phyloP scores from a whole-genome alignment of 2,329 filamentous ascomycete species.

The Fusarium sp. region DNA sequence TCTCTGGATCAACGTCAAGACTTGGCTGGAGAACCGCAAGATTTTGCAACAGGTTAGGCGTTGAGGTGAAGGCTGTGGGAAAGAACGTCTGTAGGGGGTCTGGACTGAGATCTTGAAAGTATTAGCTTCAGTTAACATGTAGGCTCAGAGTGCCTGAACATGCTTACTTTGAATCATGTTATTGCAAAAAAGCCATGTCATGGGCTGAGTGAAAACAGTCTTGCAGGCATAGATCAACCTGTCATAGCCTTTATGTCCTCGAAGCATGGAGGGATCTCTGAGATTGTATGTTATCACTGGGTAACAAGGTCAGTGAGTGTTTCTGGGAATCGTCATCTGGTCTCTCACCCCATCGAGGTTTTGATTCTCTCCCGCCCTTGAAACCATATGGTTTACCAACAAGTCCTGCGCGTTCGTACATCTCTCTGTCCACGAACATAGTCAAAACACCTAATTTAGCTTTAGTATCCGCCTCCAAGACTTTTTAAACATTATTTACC shows the following conservation, averaged over 20 bases:
- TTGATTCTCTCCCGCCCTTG: slow-evolving; percentile 68
- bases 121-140: slow-evolving; percentile 35
- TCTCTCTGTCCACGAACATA: slow-evolving; percentile 82
- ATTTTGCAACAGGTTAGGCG: slow-evolving; percentile 29
- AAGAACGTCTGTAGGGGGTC: slow-evolving; percentile 61
- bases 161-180: slow-evolving; percentile 50
- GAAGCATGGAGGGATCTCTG: slow-evolving; percentile 78
- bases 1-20: slow-evolving; percentile 40
- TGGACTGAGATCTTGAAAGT: slow-evolving; percentile 56
- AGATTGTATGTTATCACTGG: slow-evolving; percentile 83
- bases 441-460: slow-evolving; percentile 69
- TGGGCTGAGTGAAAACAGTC: slow-evolving; percentile 75
- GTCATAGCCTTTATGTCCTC: slow-evolving; percentile 86
- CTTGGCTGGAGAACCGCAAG: slow-evolving; percentile 38
- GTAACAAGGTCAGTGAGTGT: slow-evolving; percentile 40
- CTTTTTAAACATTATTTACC: slow-evolving; percentile 57
- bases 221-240: slow-evolving; percentile 81
- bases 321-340: neutral
- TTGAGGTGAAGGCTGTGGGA: slow-evolving; percentile 56
- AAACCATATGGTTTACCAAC: slow-evolving; percentile 74
- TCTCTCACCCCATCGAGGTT: slow-evolving; percentile 77
- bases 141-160: neutral
- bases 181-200: slow-evolving; percentile 84
- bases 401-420: slow-evolving; percentile 85
- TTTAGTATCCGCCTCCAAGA: slow-evolving; percentile 1